A percentile compares a stretch with the other conserved stretches of the same genome.
These are phyloP conservation scores for Neonectria sp. DNA, from an alignment of 2,329 filamentous ascomycete species.

Conservation along the genomic window DNA sequence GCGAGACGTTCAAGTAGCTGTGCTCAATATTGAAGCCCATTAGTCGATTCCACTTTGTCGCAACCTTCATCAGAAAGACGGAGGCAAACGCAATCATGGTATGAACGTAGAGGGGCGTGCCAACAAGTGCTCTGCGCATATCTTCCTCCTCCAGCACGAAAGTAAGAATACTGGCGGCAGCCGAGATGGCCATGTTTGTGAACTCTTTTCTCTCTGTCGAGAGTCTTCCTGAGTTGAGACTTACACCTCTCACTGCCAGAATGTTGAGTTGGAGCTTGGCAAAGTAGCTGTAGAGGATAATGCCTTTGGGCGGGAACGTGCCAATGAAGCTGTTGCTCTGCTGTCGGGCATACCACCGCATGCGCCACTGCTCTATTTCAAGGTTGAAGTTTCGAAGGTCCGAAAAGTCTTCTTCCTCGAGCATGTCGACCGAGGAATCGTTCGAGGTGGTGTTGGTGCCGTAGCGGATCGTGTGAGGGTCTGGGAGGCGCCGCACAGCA, in stretches of 20 bases:
- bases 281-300: slow-evolving; percentile 39
- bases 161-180: slow-evolving; percentile 54
- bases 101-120: slow-evolving; percentile 54
- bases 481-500: slow-evolving; percentile 21
- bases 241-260: slow-evolving; percentile 32
- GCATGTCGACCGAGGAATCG: slow-evolving; percentile 36
- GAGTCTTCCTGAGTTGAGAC: slow-evolving; percentile 23
- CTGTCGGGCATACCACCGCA: slow-evolving; percentile 50
- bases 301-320: slow-evolving; percentile 59
- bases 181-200: slow-evolving; percentile 49
- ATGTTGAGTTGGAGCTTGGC: slow-evolving; percentile 56
- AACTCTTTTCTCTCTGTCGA: slow-evolving; percentile 38
- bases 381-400: slow-evolving; percentile 57
- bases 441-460: slow-evolving; percentile 14
- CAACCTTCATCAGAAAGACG: slow-evolving; percentile 56
- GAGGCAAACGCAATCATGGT: slow-evolving; percentile 55
- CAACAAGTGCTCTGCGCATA: slow-evolving; percentile 50
- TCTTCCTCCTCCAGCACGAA: slow-evolving; percentile 53
- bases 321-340: slow-evolving; percentile 47
- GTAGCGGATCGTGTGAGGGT: slow-evolving; percentile 26
- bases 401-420: slow-evolving; percentile 54
- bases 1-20: slow-evolving; percentile 45
- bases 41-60: slow-evolving; percentile 52
- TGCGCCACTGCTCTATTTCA: slow-evolving; percentile 59
- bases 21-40: slow-evolving; percentile 53